These are phyloP conservation scores for Colletotrichum coccodes DNA, from an alignment of 2,329 filamentous ascomycete genomes.

Conservation along the genomic window DNA sequence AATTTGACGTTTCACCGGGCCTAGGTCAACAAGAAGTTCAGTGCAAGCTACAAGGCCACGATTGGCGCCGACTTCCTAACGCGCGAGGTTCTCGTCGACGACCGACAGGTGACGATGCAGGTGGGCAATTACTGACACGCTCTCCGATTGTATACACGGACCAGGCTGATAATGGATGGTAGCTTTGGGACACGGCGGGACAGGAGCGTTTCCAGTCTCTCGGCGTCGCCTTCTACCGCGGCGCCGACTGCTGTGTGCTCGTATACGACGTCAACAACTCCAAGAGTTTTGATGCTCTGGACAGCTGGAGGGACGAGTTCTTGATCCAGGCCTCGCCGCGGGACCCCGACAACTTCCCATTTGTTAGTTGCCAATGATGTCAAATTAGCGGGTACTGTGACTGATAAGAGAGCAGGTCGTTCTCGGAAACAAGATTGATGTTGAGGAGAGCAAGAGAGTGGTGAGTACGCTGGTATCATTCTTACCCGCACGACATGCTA, in stretches of 20 bases:
- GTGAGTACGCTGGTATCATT: conserved; percentile 53
- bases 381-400: neutral
- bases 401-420: conserved; percentile 72
- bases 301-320: conserved; percentile 99
- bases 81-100: conserved; percentile 96
- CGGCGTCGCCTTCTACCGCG: conserved; percentile 96
- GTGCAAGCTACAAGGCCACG: conserved; percentile 98
- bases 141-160: neutral
- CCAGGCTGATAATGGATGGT: conserved; percentile 13
- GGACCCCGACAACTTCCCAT: conserved; percentile 97
- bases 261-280: conserved; percentile 99
- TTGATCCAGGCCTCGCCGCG: conserved; percentile 96
- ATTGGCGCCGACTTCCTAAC: conserved; percentile 99
- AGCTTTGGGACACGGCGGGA: conserved; percentile 98
- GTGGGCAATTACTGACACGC: conserved; percentile 54
- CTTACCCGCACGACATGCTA: neutral
- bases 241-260: conserved; percentile 96
- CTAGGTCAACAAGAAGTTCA: conserved; percentile 99
- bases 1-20: neutral
- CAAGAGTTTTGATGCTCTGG: conserved; percentile 98
- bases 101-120: conserved; percentile 98
- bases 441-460: conserved; percentile 97
- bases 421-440: conserved; percentile 98
- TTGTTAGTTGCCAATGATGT: conserved; percentile 71
- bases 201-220: conserved; percentile 98